Evolutionary conservation across 495 filamentous ascomycete genomes (phyloP).

Genomic region (Penicilliopsis zonata): DNA sequence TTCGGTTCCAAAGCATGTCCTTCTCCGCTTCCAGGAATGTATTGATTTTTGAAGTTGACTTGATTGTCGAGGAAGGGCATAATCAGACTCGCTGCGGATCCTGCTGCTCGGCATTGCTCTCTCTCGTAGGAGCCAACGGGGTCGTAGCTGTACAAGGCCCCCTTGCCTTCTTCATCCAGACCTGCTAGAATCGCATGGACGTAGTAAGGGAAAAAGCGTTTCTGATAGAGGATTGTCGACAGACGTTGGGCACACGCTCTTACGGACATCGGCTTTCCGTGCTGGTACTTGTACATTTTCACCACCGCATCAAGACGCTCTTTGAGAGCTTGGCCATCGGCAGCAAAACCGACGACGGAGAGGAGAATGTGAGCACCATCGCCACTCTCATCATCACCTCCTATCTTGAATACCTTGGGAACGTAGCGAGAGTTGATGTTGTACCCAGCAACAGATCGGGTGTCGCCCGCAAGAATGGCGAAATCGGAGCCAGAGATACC

Average conservation of each 20-base stretch:
- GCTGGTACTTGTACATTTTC: constrained; percentile 95
- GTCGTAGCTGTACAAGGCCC: constrained; percentile 93
- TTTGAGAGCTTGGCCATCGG: constrained; percentile 81
- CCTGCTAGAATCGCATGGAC: constrained; percentile 86
- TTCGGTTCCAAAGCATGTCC: constrained; percentile 62
- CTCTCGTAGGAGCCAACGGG: constrained; percentile 94
- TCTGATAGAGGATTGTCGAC: constrained; percentile 87
- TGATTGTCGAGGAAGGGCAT: constrained; percentile 99
- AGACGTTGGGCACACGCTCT: constrained; percentile 86
- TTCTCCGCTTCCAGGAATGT: constrained; percentile 74
- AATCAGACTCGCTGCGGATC: constrained; percentile 91
- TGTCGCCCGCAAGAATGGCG: constrained; percentile 92
- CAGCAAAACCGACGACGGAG: constrained; percentile 90
- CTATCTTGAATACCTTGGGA: constrained; percentile 94
- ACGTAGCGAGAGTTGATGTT: constrained; percentile 94
- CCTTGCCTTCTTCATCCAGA: constrained; percentile 87
- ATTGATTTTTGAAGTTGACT: constrained; percentile 99
- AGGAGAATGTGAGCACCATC: constrained; percentile 74
- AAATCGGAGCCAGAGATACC: constrained; percentile 92
- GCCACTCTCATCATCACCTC: constrained; percentile 73
- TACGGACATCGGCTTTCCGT: constrained; percentile 86
- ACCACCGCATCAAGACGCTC: constrained; percentile 82
- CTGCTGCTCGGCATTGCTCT: constrained; percentile 89
- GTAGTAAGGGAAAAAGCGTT: constrained; percentile 98
- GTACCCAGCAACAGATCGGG: constrained; percentile 87